Evolutionary conservation across 495 filamentous ascomycete species (phyloP), one percentile per base, ranked within the genome.

Genomic region (Penicillium canariense): DNA sequence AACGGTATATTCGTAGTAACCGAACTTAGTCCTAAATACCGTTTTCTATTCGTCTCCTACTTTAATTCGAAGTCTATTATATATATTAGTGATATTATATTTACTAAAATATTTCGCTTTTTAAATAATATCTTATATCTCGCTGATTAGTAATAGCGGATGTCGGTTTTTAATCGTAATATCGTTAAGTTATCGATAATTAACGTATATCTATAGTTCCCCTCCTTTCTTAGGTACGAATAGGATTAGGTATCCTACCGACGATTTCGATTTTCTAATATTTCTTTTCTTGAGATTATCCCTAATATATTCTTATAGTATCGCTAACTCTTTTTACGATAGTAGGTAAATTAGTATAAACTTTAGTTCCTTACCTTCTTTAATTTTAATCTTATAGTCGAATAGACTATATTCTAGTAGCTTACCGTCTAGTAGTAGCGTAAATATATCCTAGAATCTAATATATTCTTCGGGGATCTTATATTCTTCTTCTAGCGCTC

Each of bases 201-300:
- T 43, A 15, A 68, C 51, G 42, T 54, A 65, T 46, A 68, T 39
- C 50, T 36, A 22, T 50, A 65, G 25, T 23, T 26, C 56, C 35
- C 40, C 49, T 58, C 60, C 52, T 32, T 68, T 68, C 47, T 71
- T 71, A 25, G 26, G 52, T 44, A 69, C 35, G 53, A 69, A 69
- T 17, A 68, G 23, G n/a, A 55, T 45, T 46, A 38, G 45, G 18
- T 60, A 55, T 56, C 39, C 39, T 28, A 49, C n/a, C n/a, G n/a
- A n/a, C n/a, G n/a, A n/a, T n/a, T n/a, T n/a, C n/a, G n/a, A n/a
- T n/a, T n/a, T n/a, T n/a, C n/a, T n/a, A n/a, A n/a, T n/a, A n/a
- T n/a, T n/a, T n/a, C n/a, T n/a, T n/a, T n/a, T n/a, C n/a, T n/a
- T n/a, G n/a, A n/a, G n/a, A n/a, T n/a, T n/a, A n/a, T n/a, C n/a